Conservation (phyloP, 768 basidiomycete species). For the Rhodosporidiobolus sp. region DNA sequence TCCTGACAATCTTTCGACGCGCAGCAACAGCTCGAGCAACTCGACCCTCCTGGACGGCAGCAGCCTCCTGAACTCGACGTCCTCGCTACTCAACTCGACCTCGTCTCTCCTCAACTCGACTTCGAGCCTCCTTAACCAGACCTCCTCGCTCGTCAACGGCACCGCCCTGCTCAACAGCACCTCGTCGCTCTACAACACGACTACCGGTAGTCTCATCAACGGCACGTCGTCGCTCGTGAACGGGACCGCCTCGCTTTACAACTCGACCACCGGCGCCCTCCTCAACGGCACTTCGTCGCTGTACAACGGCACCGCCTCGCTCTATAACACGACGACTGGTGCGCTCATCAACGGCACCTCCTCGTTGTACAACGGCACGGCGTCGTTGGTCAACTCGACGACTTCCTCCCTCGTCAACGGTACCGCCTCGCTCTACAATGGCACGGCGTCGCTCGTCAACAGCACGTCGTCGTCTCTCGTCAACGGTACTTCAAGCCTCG, state of each 20-base stretch:
- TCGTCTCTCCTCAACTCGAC: background rate
- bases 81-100: constrained; percentile 1
- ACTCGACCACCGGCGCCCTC: no score
- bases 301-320: background rate
- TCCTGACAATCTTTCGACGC: background rate
- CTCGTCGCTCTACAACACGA: no score
- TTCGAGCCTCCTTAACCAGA: background rate
- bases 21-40: background rate
- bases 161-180: background rate
- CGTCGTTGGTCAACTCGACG: no score
- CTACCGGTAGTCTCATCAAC: background rate
- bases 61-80: background rate
- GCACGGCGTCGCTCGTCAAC: background rate
- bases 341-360: no score
- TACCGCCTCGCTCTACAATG: background rate
- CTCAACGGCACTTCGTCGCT: no score
- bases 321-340: no score
- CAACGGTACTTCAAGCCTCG: no score
- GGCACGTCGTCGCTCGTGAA: background rate
- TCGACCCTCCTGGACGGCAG: constrained; percentile 8
- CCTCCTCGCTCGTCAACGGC: background rate
- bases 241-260: background rate
- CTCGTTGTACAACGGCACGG: no score
- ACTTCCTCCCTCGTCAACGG: background rate
- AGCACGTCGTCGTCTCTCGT: no score